Evolutionary conservation across 2,329 filamentous ascomycete species (phyloP), one percentile per base, ranked within the genome.

Genomic region (Cordyceps militaris): DNA sequence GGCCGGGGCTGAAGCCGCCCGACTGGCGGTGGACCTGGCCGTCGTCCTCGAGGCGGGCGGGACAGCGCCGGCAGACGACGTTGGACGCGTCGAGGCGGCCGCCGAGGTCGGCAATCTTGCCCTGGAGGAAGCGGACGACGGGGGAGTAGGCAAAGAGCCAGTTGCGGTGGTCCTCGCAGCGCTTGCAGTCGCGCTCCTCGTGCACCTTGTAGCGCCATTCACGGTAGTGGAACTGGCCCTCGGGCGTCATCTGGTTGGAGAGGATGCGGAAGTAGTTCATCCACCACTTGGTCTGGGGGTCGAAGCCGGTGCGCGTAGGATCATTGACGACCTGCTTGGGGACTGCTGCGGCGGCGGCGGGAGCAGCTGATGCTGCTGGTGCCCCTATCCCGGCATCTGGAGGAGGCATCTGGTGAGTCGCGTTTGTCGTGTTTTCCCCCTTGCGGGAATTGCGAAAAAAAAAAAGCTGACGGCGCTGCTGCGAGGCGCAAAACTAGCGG

Each of bases 71-170:
- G 70, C 94, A 99, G 44, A 87, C 79, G 59, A 99, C 88, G 68
- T 95, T 97, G 62, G 79, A 74, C 9, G 75, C 75, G 66, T 88
- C 85, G 51, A 99, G 77, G 51, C 83, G 76, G 52, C 91, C 91
- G 70, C 91, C 91, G 34, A 97, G 82, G 64, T 87, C 84, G 58
- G 76, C 77, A 65, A 97, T 88, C 71, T 91, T 90, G 63, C 94
- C 85, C 57, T 84, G 84, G 74, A 99, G 78, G 79, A 96, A 99
- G 61, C 87, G 86, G 60, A 99, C 86, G 58, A 89, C 84, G 28
- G 94, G 94, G 57, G 88, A 93, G 78, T 92, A 89, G 68, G 84
- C 75, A 66, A 97, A 84, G 36, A 95, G 82, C 78, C 88, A 97
- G 72, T 94, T 87, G 58, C 90, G 86, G 73, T 89, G 83, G 44